phyloP scores from a whole-genome alignment of 2,329 filamentous ascomycete genomes.

The Sporothrix euskadiensis region DNA sequence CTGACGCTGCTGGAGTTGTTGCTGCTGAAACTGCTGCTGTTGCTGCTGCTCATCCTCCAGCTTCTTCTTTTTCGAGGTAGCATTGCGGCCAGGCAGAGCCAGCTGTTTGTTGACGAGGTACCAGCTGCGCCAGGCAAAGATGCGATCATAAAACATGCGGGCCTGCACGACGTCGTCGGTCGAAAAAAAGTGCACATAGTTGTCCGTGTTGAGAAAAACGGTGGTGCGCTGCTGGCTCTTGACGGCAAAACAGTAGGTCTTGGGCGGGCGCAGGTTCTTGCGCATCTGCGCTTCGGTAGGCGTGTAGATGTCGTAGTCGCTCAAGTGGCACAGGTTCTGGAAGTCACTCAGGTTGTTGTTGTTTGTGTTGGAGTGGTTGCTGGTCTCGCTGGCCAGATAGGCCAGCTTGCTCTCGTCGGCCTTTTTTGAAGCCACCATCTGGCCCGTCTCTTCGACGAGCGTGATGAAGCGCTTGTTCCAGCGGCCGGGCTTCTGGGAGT shows the following conservation, averaged over 20 bases:
- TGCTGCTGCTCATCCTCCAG: conserved; percentile 31
- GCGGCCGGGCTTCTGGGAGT: conserved; percentile 78
- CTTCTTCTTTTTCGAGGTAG: neutral
- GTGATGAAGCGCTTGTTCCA: conserved; percentile 87
- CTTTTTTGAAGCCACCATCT: conserved; percentile 72
- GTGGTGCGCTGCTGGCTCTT: conserved; percentile 89
- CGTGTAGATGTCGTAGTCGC: conserved; percentile 89
- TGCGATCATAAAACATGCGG: conserved; percentile 65
- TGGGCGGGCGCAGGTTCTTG: conserved; percentile 77
- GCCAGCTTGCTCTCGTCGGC: conserved; percentile 50
- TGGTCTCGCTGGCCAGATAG: conserved; percentile 15
- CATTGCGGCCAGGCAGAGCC: conserved; percentile 35
- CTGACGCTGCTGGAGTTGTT: conserved; percentile 35
- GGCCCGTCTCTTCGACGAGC: conserved; percentile 67
- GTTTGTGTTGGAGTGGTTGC: neutral
- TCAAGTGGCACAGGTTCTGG: conserved; percentile 75
- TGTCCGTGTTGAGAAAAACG: conserved; percentile 78
- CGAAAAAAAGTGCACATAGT: conserved; percentile 90
- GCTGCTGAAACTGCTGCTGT: neutral
- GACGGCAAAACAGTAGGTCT: conserved; percentile 80
- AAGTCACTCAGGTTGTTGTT: conserved; percentile 36
- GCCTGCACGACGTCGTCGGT: conserved; percentile 71
- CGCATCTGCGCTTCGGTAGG: conserved; percentile 67
- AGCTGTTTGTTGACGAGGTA: conserved; percentile 75
- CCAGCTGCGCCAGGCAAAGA: conserved; percentile 89